Base-by-base conservation (phyloP, 805 yeast genomes). In the Pichia californica region DNA sequence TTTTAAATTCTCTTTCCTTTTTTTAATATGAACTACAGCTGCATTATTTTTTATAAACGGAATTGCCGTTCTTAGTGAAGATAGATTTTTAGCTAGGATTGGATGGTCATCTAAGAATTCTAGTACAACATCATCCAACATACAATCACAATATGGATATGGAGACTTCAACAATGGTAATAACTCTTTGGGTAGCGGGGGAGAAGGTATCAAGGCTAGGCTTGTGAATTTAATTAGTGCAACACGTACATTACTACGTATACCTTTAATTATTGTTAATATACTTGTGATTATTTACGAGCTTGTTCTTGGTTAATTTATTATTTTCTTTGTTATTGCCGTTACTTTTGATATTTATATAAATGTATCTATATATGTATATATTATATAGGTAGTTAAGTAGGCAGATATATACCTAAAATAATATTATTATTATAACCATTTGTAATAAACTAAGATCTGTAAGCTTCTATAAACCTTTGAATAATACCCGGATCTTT, bases 11-110 rank as follows among this genome's bases (percentile, higher is more conserved):
- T 16, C 7, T 31, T 31, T 16, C 7, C 18, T 16, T 2, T 31
- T 16, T 19, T 30, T 37, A 35, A 36, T 10, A n/a, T n/a, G n/a
- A n/a, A n/a, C n/a, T 28, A n/a, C 40, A 64, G 70, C 75, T 43
- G 63, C 71, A 20, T 61, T 77, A n/a, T 68, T 77, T 38, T 51
- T 71, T 37, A 69, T 76, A 31, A 77, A 77, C 52, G 79, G 79
- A 0, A 66, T 77, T 15, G 83, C 83, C 0, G 75, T 77, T 19
- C 64, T 77, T 34, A 74, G 80, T 45, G 83, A 77, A 52, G 83
- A 77, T 55, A 56, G 83, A 40, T 77, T 77, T 51, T 65, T 77
- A 46, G 75, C 60, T 30, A 46, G 66, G 15, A 76, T 62, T 55
- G 83, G 62, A 62, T 65, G 67, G 64, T 53, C 65, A 38, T 43